These are phyloP conservation scores for Miscanthus lutarioriparius DNA, from an alignment of 176 grass and related monocot genomes.

Conservation along the genomic window DNA sequence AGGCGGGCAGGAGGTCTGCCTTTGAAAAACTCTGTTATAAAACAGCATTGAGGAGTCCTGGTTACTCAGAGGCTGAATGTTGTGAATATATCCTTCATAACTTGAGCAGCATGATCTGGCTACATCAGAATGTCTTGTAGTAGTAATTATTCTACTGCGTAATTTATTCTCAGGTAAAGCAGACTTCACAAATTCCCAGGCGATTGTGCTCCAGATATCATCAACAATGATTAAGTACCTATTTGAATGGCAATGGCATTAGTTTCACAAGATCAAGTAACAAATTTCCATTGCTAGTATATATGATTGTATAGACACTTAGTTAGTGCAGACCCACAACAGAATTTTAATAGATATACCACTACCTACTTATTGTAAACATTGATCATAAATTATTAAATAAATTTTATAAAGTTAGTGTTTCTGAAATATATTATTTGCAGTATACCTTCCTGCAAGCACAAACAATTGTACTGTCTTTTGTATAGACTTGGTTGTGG, in stretches of 20 bases:
- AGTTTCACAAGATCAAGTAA: background rate
- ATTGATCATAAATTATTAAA: background rate
- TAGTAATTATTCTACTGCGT: background rate
- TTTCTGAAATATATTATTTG: too few relatives aligned
- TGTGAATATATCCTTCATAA: slow-evolving; percentile 1
- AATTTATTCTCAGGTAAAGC: slow-evolving; percentile 24
- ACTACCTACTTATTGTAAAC: background rate
- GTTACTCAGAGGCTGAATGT: slow-evolving; percentile 12
- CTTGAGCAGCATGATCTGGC: background rate
- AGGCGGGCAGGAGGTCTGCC: background rate
- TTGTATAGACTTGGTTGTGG: too few relatives aligned
- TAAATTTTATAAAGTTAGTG: too few relatives aligned
- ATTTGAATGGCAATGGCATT: background rate
- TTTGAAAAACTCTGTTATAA: background rate
- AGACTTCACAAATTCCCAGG: background rate
- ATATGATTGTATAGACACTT: background rate
- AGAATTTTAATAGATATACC: background rate
- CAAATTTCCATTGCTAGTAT: background rate
- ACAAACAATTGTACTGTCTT: too few relatives aligned
- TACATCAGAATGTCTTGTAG: background rate
- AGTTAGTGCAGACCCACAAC: background rate
- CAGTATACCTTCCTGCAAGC: too few relatives aligned
- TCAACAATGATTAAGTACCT: slow-evolving; percentile 17
- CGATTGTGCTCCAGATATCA: background rate
- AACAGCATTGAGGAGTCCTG: slow-evolving; percentile 10